A percentile compares a stretch with the other conserved stretches of the same genome.
Conservation (phyloP, 2,329 filamentous ascomycete species). For the Neoscytalidium dimidiatum region DNA sequence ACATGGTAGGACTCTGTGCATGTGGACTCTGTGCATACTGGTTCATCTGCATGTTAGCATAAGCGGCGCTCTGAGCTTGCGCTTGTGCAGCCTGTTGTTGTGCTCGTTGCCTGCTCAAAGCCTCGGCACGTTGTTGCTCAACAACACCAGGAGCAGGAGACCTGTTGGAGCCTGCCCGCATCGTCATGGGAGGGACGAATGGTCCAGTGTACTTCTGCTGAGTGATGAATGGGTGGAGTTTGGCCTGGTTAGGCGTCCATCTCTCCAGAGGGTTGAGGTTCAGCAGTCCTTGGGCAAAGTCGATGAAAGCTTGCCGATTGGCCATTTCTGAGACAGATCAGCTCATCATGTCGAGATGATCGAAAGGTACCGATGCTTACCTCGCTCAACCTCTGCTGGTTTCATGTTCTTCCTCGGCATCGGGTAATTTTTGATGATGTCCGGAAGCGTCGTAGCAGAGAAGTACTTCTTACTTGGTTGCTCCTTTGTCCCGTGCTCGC, state of each 20-base stretch:
- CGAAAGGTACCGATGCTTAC: conserved; percentile 54
- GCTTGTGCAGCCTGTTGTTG: conserved; percentile 46
- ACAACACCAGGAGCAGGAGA: conserved; percentile 91
- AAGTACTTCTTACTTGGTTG: conserved; percentile 99
- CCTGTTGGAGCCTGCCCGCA: conserved; percentile 83
- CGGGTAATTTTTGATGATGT: conserved; percentile 96
- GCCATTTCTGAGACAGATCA: conserved; percentile 77
- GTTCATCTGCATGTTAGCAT: conserved; percentile 62
- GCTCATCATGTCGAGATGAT: conserved; percentile 6
- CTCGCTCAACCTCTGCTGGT: conserved; percentile 91
- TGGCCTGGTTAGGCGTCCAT: conserved; percentile 97
- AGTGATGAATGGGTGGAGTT: conserved; percentile 96
- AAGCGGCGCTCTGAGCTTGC: conserved; percentile 71
- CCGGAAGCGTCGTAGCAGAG: conserved; percentile 86
- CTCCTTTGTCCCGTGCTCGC: conserved; percentile 94
- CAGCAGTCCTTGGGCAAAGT: conserved; percentile 90
- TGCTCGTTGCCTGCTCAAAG: conserved; percentile 87
- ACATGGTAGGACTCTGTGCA: conserved; percentile 63
- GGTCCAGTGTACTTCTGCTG: conserved; percentile 96
- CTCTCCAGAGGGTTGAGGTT: conserved; percentile 94
- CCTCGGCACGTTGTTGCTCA: conserved; percentile 93
- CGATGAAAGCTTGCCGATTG: conserved; percentile 95
- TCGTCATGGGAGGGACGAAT: conserved; percentile 95
- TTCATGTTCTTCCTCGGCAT: conserved; percentile 99
- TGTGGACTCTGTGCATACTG: conserved; percentile 54